A percentile compares a stretch with the other conserved stretches of the same genome.
phyloP scores from a whole-genome alignment of 1,139 yeast species.

The Meyerozyma athensensis region DNA sequence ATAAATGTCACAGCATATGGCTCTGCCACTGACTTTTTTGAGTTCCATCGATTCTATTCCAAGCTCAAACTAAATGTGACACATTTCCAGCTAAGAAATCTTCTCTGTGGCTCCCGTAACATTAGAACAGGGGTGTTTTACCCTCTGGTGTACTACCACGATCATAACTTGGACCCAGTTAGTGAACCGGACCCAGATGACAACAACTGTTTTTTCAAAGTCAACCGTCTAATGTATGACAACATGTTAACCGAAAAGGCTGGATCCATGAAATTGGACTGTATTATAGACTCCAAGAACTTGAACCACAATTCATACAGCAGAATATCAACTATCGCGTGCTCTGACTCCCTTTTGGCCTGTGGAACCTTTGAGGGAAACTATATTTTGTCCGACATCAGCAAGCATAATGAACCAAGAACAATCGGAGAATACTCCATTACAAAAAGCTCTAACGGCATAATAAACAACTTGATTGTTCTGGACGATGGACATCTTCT shows the following conservation, averaged over 20 bases:
- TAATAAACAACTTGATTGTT: slow-evolving; percentile 49
- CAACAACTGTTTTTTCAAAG: slow-evolving; percentile 31
- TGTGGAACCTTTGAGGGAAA: slow-evolving; percentile 59
- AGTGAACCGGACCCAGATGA: slow-evolving; percentile 18
- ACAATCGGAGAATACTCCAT: slow-evolving; percentile 34
- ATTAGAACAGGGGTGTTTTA: slow-evolving; percentile 35
- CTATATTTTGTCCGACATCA: slow-evolving; percentile 33
- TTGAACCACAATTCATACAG: slow-evolving; percentile 29
- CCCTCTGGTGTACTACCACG: slow-evolving; percentile 37
- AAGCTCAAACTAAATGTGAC: slow-evolving; percentile 45
- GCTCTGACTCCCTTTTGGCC: slow-evolving; percentile 38
- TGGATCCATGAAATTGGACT: slow-evolving; percentile 28
- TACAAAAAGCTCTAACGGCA: slow-evolving; percentile 45
- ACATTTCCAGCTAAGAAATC: slow-evolving; percentile 55
- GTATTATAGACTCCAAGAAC: slow-evolving; percentile 36
- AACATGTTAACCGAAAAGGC: slow-evolving; percentile 18
- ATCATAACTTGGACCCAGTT: slow-evolving; percentile 24
- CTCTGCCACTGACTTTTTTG: slow-evolving; percentile 30
- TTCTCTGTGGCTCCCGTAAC: slow-evolving; percentile 41
- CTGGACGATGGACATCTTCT: slow-evolving; percentile 19
- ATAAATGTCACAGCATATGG: slow-evolving; percentile 18
- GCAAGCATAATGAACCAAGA: slow-evolving; percentile 20
- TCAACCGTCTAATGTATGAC: slow-evolving; percentile 31
- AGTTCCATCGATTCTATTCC: slow-evolving; percentile 40
- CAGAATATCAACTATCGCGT: slow-evolving; percentile 46